Evolutionary conservation across 2,329 filamentous ascomycete genomes (phyloP).

Genomic region (Cordyceps fumosorosea): DNA sequence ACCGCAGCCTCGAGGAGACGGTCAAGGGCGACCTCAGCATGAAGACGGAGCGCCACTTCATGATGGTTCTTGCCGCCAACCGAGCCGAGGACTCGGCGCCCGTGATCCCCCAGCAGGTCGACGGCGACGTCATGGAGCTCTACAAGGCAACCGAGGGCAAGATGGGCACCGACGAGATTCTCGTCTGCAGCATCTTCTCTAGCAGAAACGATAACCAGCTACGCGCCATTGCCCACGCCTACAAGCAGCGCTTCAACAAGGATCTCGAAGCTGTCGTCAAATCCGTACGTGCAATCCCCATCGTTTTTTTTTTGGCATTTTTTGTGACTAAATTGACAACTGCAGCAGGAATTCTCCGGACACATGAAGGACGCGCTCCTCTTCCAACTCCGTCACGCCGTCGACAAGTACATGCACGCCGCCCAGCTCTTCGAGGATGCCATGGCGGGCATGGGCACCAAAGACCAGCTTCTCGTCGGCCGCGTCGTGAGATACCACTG

Average conservation of each 20-base stretch:
- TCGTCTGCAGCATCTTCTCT: slow-evolving; percentile 72
- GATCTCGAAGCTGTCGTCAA: slow-evolving; percentile 67
- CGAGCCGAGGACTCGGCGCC: slow-evolving; percentile 73
- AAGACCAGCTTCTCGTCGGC: slow-evolving; percentile 71
- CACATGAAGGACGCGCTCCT: slow-evolving; percentile 86
- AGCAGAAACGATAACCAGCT: slow-evolving; percentile 76
- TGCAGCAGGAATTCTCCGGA: slow-evolving; percentile 66
- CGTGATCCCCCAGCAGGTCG: slow-evolving; percentile 64
- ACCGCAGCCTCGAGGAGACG: slow-evolving; percentile 60
- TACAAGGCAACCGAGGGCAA: slow-evolving; percentile 72
- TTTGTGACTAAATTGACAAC: neutral
- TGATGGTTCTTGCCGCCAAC: slow-evolving; percentile 68
- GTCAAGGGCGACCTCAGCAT: slow-evolving; percentile 74
- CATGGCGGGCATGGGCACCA: slow-evolving; percentile 84
- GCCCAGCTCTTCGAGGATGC: slow-evolving; percentile 75
- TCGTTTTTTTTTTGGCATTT: no score
- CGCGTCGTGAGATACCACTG: slow-evolving; percentile 79
- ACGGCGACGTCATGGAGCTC: slow-evolving; percentile 68
- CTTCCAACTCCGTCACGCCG: slow-evolving; percentile 68
- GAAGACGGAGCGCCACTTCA: slow-evolving; percentile 80
- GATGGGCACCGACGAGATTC: slow-evolving; percentile 64
- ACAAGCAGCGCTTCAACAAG: slow-evolving; percentile 64
- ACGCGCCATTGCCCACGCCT: slow-evolving; percentile 70
- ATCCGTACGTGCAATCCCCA: slow-evolving; percentile 41
- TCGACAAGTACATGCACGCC: slow-evolving; percentile 78